Evolutionary conservation across 75 land plant species (phyloP).

Genomic region (Picea sitchensis): DNA sequence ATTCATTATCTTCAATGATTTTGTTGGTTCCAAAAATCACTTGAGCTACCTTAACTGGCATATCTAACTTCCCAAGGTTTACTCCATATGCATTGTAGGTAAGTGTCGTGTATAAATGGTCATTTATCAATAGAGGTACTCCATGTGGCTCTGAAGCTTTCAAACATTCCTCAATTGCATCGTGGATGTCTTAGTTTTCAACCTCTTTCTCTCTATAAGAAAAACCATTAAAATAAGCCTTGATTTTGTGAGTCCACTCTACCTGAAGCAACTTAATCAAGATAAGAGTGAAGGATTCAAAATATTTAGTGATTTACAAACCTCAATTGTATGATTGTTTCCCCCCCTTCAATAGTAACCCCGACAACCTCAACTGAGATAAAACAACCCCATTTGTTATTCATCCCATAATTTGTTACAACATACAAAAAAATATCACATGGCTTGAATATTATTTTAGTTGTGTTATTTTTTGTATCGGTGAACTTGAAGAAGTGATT

Average conservation of each 20-base stretch:
- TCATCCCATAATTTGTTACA: conserved; percentile 79
- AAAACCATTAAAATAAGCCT: not conserved
- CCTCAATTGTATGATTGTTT: conserved; percentile 83
- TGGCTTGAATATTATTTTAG: conserved; percentile 40
- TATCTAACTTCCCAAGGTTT: conserved; percentile 85
- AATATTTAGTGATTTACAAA: conserved; percentile 9
- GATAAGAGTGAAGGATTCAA: no score
- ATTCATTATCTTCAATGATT: conserved; percentile 53
- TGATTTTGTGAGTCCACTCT: not conserved
- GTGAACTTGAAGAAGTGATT: conserved; percentile 58
- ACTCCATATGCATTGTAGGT: conserved; percentile 89
- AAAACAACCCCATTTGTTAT: conserved; percentile 77
- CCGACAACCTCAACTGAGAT: conserved; percentile 59
- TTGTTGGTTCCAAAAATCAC: conserved; percentile 73
- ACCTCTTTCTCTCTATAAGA: conserved; percentile 80
- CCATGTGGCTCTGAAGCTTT: conserved; percentile 57
- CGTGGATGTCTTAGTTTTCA: conserved; percentile 24
- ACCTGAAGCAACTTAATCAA: not conserved
- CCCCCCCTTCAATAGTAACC: conserved; percentile 84
- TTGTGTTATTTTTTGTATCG: not conserved
- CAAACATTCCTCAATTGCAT: conserved; percentile 21
- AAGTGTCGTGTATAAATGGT: conserved; percentile 75
- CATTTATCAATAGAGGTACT: conserved; percentile 79
- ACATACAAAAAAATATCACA: conserved; percentile 62
- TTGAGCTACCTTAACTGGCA: conserved; percentile 54